These are phyloP conservation scores for Bidens hawaiensis DNA, from an alignment of 140 eudicot species.

Conservation along the genomic window DNA sequence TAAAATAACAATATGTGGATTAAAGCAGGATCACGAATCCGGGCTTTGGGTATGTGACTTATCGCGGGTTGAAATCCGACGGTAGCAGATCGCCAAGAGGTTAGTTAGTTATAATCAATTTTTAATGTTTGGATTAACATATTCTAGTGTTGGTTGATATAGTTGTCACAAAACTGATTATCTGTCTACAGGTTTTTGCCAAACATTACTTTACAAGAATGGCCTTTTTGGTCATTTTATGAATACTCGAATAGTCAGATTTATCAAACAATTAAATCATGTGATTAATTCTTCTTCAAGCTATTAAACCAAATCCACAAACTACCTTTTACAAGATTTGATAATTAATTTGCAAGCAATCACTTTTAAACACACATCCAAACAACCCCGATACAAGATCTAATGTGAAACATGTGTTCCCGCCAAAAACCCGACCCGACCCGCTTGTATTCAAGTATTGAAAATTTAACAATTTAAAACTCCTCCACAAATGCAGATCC, in stretches of 20 bases:
- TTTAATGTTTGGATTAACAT: not conserved
- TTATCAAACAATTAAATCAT: not conserved
- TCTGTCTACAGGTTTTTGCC: not conserved
- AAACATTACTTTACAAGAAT: not conserved
- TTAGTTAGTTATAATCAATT: not conserved
- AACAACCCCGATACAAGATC: not conserved
- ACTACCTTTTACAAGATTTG: not conserved
- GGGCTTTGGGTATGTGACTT: constrained; percentile 1
- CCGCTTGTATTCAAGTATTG: not conserved
- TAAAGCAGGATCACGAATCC: constrained; percentile 7
- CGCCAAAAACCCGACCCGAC: not conserved
- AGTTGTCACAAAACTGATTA: not conserved
- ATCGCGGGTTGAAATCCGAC: not conserved
- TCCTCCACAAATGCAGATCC: not conserved
- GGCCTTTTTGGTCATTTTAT: not conserved
- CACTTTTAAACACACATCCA: not conserved
- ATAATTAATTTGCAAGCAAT: not conserved
- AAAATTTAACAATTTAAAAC: not conserved
- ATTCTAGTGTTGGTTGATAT: not conserved
- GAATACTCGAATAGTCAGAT: not conserved
- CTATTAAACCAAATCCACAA: not conserved
- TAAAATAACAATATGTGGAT: constrained; percentile 5
- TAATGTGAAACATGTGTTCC: not conserved
- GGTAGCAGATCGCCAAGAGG: not conserved
- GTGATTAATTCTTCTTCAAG: not conserved